A percentile compares a stretch with the other conserved stretches of the same genome.
These are phyloP conservation scores for Lagerstroemia speciosa DNA, from an alignment of 345 rosid species.

Conservation along the genomic window DNA sequence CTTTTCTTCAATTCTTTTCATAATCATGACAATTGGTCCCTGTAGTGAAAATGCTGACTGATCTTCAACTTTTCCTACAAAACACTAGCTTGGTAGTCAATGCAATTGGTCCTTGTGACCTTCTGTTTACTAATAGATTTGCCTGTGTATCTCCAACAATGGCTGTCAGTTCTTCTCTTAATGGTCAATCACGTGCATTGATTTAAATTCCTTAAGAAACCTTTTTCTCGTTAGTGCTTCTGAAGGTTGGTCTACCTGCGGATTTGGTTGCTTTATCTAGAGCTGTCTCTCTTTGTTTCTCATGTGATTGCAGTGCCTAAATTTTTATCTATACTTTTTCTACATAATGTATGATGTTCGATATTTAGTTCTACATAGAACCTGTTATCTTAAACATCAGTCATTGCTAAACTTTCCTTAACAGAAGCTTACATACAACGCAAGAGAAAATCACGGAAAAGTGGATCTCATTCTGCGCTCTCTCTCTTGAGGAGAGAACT, in stretches of 20 bases:
- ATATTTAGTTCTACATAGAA: background rate
- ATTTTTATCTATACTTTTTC: background rate
- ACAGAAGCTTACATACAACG: conserved; percentile 59
- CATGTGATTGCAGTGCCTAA: background rate
- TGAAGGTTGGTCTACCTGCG: background rate
- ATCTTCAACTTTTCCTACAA: background rate
- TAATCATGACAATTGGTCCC: background rate
- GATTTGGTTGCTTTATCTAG: background rate
- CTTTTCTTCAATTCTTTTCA: background rate
- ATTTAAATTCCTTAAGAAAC: background rate
- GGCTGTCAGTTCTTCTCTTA: background rate
- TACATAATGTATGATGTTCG: background rate
- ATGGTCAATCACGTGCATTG: background rate
- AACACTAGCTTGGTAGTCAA: background rate
- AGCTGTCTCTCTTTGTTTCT: background rate
- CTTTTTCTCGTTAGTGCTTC: background rate
- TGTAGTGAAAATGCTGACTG: background rate
- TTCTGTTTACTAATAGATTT: no score
- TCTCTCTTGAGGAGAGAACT: conserved; percentile 77
- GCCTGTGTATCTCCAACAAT: no score
- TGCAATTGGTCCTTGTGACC: background rate
- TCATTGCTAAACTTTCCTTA: conserved; percentile 34
- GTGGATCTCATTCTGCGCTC: conserved; percentile 68
- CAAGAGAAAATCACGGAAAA: conserved; percentile 78
- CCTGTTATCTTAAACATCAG: background rate